A percentile compares a stretch with the other conserved stretches of the same genome.
These are phyloP conservation scores for Microglena sp. DNA, from an alignment of 139 green algal species.

Conservation along the genomic window DNA sequence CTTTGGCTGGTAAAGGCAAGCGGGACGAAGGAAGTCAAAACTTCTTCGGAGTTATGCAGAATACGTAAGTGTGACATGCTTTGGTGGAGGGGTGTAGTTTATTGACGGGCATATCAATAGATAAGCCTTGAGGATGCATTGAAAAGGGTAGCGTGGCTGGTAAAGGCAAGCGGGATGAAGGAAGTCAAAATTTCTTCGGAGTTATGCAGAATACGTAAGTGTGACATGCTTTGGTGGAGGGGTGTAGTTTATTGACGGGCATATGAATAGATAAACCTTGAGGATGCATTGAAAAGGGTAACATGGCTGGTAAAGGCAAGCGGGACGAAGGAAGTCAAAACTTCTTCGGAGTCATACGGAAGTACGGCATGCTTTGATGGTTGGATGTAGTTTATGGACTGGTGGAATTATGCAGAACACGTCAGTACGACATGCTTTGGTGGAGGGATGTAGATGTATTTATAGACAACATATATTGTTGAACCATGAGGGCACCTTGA, in stretches of 20 bases:
- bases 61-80: too few relatives aligned
- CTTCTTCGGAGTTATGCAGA: slow-evolving; percentile 30
- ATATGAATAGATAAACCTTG: slow-evolving; percentile 9
- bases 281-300: slow-evolving; percentile 12
- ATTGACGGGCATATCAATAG: too few relatives aligned
- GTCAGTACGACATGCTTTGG: too few relatives aligned
- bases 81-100: too few relatives aligned
- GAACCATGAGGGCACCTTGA: slow-evolving; percentile 9
- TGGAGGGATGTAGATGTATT: too few relatives aligned
- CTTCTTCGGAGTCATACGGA: slow-evolving; percentile 27
- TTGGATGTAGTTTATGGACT: too few relatives aligned
- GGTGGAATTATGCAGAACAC: slow-evolving; percentile 28
- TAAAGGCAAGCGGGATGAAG: slow-evolving; percentile 14
- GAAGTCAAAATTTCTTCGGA: slow-evolving; percentile 25
- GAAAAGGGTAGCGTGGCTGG: slow-evolving; percentile 21
- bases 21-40: slow-evolving; percentile 17
- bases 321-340: slow-evolving; percentile 17
- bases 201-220: slow-evolving; percentile 27
- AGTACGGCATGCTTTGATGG: too few relatives aligned
- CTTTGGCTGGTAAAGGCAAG: slow-evolving; percentile 17
- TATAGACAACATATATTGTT: too few relatives aligned
- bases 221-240: too few relatives aligned
- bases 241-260: too few relatives aligned
- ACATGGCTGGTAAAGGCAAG: slow-evolving; percentile 17
- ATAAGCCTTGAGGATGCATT: neutral